Evolutionary conservation across 1,284 basidiomycete species (phyloP).

Genomic region (Austroboletus novae-zelandiae): DNA sequence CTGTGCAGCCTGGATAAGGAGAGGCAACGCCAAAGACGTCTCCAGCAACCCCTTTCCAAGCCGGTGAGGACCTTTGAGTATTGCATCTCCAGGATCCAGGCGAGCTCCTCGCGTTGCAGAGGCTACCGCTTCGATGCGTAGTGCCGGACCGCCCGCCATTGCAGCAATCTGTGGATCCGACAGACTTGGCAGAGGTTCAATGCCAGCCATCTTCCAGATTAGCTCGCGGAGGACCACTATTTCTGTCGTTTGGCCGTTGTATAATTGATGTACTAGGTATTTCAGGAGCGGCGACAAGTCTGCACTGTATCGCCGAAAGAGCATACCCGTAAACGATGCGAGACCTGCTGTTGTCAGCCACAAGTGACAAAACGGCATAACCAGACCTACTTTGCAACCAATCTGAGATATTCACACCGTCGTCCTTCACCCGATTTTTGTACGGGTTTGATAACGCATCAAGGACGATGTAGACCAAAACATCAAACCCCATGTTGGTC

Average conservation of each 20-base stretch:
- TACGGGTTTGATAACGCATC: conserved; percentile 86
- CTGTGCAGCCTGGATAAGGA: conserved; percentile 86
- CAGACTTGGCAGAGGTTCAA: conserved; percentile 86
- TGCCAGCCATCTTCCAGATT: conserved; percentile 94
- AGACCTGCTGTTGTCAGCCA: conserved; percentile 54
- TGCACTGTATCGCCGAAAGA: conserved; percentile 85
- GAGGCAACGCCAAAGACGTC: conserved; percentile 71
- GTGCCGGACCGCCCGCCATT: conserved; percentile 85
- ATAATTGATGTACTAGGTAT: conserved; percentile 90
- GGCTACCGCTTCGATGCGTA: conserved; percentile 85
- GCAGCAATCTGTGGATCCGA: conserved; percentile 87
- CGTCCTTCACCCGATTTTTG: conserved; percentile 85
- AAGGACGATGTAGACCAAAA: conserved; percentile 85
- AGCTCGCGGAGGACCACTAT: conserved; percentile 90
- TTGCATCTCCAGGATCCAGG: conserved; percentile 59
- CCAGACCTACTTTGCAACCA: conserved; percentile 86
- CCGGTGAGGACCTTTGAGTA: conserved; percentile 61
- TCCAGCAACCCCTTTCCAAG: conserved; percentile 72
- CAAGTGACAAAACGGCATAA: conserved; percentile 2
- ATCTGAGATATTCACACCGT: conserved; percentile 88
- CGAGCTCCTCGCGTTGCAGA: conserved; percentile 69
- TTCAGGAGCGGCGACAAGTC: conserved; percentile 84
- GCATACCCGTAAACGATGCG: conserved; percentile 89
- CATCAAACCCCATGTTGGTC: conserved; percentile 91
- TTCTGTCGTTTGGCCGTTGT: conserved; percentile 82